Evolutionary conservation across 2,329 filamentous ascomycete genomes (phyloP), one percentile per base, ranked within the genome.

Genomic region (Didymella sp.): DNA sequence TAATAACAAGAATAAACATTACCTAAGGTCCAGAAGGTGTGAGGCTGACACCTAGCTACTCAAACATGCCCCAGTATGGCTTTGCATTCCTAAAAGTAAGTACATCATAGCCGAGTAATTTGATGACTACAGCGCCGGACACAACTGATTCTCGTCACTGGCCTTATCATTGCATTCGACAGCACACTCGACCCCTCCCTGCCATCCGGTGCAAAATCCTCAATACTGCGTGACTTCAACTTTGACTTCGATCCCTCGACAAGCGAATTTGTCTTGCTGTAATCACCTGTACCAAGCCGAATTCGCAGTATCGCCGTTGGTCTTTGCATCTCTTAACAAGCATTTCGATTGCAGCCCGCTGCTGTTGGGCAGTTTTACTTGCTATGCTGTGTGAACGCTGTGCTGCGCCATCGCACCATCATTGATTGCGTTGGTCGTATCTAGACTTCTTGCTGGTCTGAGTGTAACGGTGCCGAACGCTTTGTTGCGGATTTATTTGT

Each of bases 201-300:
- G 4, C 85, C 87, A 0, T 84, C 84, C 58, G 87, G 87, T 72
- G 84, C 85, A 9, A 79, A 86, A 84, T 13, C 80, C 78, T 58
- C 86, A 88, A 44, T 73, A 79, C 17, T 69, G 73, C 22, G 8
- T 6, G 78, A 87, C 60, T 90, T 86, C 74, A 77, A 87, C 60
- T 90, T 86, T 74, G 66, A 78, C 41, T 75, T 89, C n/a, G 44
- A 60, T 80, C 80, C 0, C 69, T 68, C 37, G 56, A 72, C 35
- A 69, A 64, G 19, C 67, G 74, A 60, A 15, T 61, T 76, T 7
- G 74, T 79, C 4, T 67, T 81, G 17, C 76, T 79, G 1, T n/a
- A 78, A 75, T 0, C 80, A 78, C 6, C 74, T 80, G 6, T 81
- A 77, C 57, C 65, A 81, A 37, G 56, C 61, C 21, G 79, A 77